A percentile compares a stretch with the other conserved stretches of the same genome.
Evolutionary conservation across 1,284 basidiomycete species (phyloP).

Genomic region (Pholiota adiposa): DNA sequence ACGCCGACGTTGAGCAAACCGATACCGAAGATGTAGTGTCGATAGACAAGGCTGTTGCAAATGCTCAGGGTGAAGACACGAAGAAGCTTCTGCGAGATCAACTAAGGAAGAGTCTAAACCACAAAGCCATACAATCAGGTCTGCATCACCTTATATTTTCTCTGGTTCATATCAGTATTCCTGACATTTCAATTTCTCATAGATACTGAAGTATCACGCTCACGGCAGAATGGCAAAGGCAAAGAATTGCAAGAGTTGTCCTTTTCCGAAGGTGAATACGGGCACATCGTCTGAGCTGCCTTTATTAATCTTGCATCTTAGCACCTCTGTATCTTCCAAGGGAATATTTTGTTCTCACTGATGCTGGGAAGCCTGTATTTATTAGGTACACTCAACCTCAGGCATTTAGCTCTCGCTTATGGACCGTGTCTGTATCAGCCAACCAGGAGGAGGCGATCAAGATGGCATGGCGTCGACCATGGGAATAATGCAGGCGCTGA

Average conservation of each 20-base stretch:
- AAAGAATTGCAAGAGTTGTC: conserved; percentile 33
- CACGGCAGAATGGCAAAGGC: conserved; percentile 32
- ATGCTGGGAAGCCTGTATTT: conserved; percentile 95
- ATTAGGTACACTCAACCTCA: conserved; percentile 54
- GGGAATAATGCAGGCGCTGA: conserved; percentile 93
- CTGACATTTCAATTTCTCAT: not conserved
- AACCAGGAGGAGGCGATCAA: conserved; percentile 51
- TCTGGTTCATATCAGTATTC: not conserved
- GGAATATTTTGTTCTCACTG: conserved; percentile 90
- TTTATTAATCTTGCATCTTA: conserved; percentile 11
- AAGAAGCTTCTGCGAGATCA: conserved; percentile 72
- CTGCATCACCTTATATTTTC: not conserved
- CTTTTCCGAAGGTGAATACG: conserved; percentile 34
- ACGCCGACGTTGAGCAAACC: conserved; percentile 53
- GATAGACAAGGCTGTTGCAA: conserved; percentile 18
- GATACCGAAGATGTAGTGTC: conserved; percentile 27
- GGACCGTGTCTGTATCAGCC: conserved; percentile 39
- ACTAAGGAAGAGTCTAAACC: conserved; percentile 65
- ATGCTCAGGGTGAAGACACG: conserved; percentile 50
- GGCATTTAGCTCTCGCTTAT: not conserved
- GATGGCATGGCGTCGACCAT: conserved; percentile 81
- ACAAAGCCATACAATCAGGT: conserved; percentile 48
- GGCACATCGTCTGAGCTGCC: conserved; percentile 8
- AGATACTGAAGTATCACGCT: conserved; percentile 24
- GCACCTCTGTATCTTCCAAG: conserved; percentile 63